These are phyloP conservation scores for Fraxinus greggii DNA, from an alignment of 305 asterid genomes.

Conservation along the genomic window DNA sequence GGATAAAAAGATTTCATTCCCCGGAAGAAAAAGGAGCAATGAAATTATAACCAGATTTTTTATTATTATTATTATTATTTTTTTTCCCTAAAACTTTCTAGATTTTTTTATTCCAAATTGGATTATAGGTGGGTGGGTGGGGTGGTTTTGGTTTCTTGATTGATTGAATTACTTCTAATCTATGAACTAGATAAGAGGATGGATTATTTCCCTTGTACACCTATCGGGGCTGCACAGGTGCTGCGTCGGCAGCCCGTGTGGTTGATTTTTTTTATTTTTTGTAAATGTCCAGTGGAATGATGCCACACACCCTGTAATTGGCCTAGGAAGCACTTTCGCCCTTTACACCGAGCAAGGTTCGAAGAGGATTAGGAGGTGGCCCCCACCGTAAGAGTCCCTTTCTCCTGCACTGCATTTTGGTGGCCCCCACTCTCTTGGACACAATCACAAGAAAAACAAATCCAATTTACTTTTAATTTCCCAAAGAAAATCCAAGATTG, in stretches of 20 bases:
- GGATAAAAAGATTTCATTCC: neutral
- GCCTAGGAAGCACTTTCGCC: neutral
- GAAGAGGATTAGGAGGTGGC: constrained; percentile 27
- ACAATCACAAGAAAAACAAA: constrained; percentile 21
- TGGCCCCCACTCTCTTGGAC: constrained; percentile 24
- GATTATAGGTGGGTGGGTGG: constrained; percentile 39
- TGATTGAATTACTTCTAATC: constrained; percentile 26
- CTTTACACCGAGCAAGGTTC: neutral
- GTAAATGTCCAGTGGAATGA: neutral
- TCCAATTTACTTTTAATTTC: neutral
- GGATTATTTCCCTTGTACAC: constrained; percentile 2
- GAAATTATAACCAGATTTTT: neutral
- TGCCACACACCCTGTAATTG: neutral
- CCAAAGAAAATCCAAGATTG: constrained; percentile 46
- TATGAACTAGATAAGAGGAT: constrained; percentile 17
- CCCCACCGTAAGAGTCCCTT: constrained; percentile 8
- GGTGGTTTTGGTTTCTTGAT: constrained; percentile 6
- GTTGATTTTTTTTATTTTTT: too few relatives aligned
- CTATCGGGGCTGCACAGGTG: neutral
- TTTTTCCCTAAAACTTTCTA: neutral
- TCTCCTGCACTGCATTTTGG: constrained; percentile 30
- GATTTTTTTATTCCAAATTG: constrained; percentile 2
- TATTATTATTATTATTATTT: too few relatives aligned
- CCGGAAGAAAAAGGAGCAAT: neutral
- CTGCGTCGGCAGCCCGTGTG: neutral